These are phyloP conservation scores for Cryphonectria parasitica DNA, from an alignment of 2,329 filamentous ascomycete species.

Conservation along the genomic window DNA sequence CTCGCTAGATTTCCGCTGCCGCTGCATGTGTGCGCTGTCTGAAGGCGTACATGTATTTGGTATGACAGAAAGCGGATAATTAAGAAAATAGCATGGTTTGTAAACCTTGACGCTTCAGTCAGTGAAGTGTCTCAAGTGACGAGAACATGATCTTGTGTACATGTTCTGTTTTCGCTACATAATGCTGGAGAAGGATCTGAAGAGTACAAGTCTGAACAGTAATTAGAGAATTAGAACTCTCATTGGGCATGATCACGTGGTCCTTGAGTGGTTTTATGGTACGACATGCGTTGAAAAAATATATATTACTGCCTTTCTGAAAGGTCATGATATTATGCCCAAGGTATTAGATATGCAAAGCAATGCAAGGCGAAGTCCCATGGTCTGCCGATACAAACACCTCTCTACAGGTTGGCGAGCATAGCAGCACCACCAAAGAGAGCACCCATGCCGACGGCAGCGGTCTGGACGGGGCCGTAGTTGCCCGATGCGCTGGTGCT, in stretches of 20 bases:
- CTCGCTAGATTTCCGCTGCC: too few relatives aligned
- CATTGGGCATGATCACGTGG: not conserved
- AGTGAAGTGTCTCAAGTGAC: too few relatives aligned
- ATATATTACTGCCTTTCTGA: not conserved
- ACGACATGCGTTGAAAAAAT: not conserved
- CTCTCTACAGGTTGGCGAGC: slow-evolving; percentile 48
- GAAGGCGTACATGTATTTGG: too few relatives aligned
- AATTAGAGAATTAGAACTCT: not conserved
- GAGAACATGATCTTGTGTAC: too few relatives aligned
- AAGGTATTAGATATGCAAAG: not conserved
- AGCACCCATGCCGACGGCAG: slow-evolving; percentile 49
- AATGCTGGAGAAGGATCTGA: too few relatives aligned
- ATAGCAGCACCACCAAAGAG: slow-evolving; percentile 52
- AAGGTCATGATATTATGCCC: not conserved
- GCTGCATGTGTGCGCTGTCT: too few relatives aligned
- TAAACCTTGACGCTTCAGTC: too few relatives aligned
- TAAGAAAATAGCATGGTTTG: too few relatives aligned
- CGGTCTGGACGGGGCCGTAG: slow-evolving; percentile 44
- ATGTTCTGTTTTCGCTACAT: too few relatives aligned
- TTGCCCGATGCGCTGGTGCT: slow-evolving; percentile 27
- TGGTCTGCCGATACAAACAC: not conserved
- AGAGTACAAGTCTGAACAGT: not conserved
- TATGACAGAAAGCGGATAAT: too few relatives aligned
- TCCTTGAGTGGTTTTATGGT: not conserved
- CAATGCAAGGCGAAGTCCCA: not conserved